Conservation (phyloP, 1,284 basidiomycete species). For the Papiliotrema nemorosa region DNA sequence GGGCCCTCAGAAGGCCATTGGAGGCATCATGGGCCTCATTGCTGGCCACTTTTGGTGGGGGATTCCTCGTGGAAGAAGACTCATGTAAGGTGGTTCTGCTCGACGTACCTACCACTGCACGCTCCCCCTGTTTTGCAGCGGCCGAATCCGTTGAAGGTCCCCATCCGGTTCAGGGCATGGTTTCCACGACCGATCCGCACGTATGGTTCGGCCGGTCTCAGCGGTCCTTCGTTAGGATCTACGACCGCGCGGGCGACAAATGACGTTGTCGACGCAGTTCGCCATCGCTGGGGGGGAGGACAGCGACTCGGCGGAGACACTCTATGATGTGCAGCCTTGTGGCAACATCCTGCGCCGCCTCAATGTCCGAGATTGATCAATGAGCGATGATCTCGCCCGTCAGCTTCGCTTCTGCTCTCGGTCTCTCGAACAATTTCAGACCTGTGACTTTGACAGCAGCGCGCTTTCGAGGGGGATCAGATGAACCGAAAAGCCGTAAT, state of each 20-base stretch:
- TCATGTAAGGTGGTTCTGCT: constrained; percentile 43
- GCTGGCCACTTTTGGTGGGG: constrained; percentile 44
- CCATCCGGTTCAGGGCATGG: constrained; percentile 25
- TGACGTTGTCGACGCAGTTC: constrained; percentile 20
- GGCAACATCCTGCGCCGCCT: too few species aligned
- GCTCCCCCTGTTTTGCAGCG: constrained; percentile 37
- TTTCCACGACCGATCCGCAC: constrained; percentile 17
- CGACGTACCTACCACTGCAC: constrained; percentile 39
- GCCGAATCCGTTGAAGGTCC: constrained; percentile 35
- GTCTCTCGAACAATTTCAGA: too few species aligned
- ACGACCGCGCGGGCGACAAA: not conserved
- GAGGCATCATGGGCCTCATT: constrained; percentile 38
- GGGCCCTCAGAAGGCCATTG: constrained; percentile 34
- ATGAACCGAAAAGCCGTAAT: too few species aligned
- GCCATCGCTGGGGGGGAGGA: constrained; percentile 45
- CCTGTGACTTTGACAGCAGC: too few species aligned
- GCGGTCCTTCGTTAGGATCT: not conserved
- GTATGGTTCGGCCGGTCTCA: constrained; percentile 8
- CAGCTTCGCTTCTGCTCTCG: too few species aligned
- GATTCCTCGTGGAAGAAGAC: not conserved
- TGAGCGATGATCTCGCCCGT: too few species aligned
- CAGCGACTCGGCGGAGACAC: constrained; percentile 36
- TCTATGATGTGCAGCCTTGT: too few species aligned
- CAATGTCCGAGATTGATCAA: too few species aligned
- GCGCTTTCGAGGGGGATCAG: too few species aligned